Base-by-base conservation (phyloP, 257 asterid genomes). In the Scutellaria barbata region DNA sequence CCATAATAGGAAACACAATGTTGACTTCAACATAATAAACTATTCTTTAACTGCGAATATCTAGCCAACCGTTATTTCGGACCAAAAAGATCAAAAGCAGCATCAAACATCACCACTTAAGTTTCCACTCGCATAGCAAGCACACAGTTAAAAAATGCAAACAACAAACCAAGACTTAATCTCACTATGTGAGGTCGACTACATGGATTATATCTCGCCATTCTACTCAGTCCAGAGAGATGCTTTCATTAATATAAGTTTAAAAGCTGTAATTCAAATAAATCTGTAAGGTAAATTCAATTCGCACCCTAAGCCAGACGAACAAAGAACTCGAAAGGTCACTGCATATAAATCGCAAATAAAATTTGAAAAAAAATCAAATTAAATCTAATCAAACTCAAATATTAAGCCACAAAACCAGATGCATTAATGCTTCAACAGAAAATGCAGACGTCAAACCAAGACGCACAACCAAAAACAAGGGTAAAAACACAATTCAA, bases 341-440 rank as follows among this genome's bases (percentile, higher is more conserved):
- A 6, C n/a, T 33, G 48, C 41, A 5, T 13, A 42, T 8, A 5
- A 11, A 40, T 30, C 5, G 3, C 35, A 4, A 30, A 30, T 30
- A 16, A 39, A 50, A 6, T n/a, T n/a, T n/a, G 8, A 9, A 18
- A 76, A 25, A 3, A 20, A 16, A 11, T 25, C 60, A 48, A 30
- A 66, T 30, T 47, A 50, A 42, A 57, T 18, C 61, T 37, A 47
- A 65, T 40, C 58, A 64, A 69, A 3, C 41, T 25, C 50, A 41
- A 10, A 10, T 42, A 61, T 16, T 12, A 57, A 50, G 62, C 66
- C 22, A 56, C 60, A 45, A 76, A 63, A 9, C 60, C 16, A 57
- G 67, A 46, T 53, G 57, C 73, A 77, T 41, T 11, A 35, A 72
- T 59, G 72, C 62, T 51, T 56, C 25, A 43, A 39, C 35, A 41